Base-by-base conservation (phyloP, 306 rosid species). In the Begonia fuchsioides region DNA sequence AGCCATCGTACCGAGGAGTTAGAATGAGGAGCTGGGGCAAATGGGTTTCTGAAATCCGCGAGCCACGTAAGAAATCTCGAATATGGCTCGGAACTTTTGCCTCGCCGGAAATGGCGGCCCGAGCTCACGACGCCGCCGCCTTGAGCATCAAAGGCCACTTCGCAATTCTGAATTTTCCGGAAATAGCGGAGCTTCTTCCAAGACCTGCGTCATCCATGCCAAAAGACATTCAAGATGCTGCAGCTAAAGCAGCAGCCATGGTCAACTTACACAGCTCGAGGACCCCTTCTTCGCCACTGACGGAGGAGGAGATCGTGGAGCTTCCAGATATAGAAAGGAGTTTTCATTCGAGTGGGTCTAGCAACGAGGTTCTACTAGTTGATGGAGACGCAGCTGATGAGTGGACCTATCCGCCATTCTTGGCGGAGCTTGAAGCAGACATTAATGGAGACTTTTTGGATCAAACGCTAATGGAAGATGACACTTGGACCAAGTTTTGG, bases 151-250 rank as follows among this genome's bases (percentile, higher is more conserved):
- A 88, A 46, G 95, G 97, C 26, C 46, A 63, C 13, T 61, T 95
- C 0, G 95, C 16, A 54, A 67, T 84, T 20, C 86, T 88, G 10
- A 88, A 88, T 32, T 88, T 88, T 17, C 97, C 97, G 0, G 58
- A 74, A 12, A 50, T 83, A 1, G 55, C 70, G 3, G 66, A 57
- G 14, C 38, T 73, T 59, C 62, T 88, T 0, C 96, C 96, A 1
- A 67, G 76, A 0, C 95, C 96, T 0, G 67, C 49, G 32, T 81
- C 97, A n/a, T 41, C 49, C 13, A 43, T 65, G 35, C 93, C 95
- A 1, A 64, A 69, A 12, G 93, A 88, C 50, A 67, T 88, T 17
- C 96, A 83, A 48, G 78, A 76, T 0, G 96, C 96, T 0, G 96
- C 96, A 0, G 20, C 76, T 0, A 63, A 72, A 5, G 96, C 96